Conservation (phyloP, 2,329 filamentous ascomycete species). For the Aspergillus pseudoglaucus region DNA sequence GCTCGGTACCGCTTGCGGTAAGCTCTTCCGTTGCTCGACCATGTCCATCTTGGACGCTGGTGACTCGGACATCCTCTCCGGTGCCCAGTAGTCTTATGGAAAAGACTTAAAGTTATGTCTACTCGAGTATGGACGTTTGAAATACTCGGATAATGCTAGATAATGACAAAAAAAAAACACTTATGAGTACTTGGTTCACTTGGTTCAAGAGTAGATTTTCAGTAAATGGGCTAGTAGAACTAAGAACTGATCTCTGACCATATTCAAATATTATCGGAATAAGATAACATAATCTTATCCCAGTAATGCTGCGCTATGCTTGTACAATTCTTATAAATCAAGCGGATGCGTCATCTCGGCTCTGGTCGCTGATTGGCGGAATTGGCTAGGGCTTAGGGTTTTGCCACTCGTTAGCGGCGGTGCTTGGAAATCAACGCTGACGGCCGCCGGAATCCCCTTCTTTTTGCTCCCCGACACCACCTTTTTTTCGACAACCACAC, state of each 20-base stretch:
- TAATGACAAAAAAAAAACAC: slow-evolving; percentile 16
- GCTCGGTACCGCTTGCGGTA: slow-evolving; percentile 95
- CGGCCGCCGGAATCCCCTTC: slow-evolving; percentile 26
- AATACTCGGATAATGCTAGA: slow-evolving; percentile 15
- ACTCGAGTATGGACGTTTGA: slow-evolving; percentile 5
- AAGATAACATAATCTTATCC: no score
- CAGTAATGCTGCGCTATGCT: no score
- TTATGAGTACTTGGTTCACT: no score
- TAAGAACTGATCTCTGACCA: no score
- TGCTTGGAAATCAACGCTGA: slow-evolving; percentile 40
- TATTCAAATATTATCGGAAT: no score
- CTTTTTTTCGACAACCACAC: slow-evolving; percentile 31
- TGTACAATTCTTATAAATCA: slow-evolving; percentile 2
- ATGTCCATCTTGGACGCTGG: slow-evolving; percentile 96
- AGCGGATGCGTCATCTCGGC: slow-evolving; percentile 12
- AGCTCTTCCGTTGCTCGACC: slow-evolving; percentile 96
- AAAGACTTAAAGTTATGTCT: slow-evolving; percentile 16
- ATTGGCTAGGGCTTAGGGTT: slow-evolving; percentile 37
- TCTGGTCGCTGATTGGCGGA: slow-evolving; percentile 19
- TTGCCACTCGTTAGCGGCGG: slow-evolving; percentile 34
- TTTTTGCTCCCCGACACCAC: slow-evolving; percentile 30
- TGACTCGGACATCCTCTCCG: slow-evolving; percentile 91
- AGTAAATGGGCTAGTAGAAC: no score
- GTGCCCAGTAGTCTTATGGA: slow-evolving; percentile 17
- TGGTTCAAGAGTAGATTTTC: no score